Evolutionary conservation across 139 green algal genomes (phyloP), one percentile per base, ranked within the genome.

Genomic region (Medakamo hakoo): DNA sequence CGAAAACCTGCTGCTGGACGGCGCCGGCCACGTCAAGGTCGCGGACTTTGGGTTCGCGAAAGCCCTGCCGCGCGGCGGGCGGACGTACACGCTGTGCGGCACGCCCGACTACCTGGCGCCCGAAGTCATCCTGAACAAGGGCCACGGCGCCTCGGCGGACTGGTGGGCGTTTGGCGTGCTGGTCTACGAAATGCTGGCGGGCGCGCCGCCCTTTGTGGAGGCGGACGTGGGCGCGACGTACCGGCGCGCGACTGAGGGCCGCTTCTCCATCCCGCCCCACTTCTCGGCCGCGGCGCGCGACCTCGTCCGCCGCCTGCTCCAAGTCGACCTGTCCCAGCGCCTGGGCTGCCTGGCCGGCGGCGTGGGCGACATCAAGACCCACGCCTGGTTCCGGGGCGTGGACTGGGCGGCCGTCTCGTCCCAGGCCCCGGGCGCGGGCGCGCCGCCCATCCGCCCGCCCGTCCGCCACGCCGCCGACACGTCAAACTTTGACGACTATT

Each of bases 11-110:
- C 66, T 93, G 23, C 69, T 93, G 31, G 82, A 77, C 19, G 27
- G 27, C 3, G 66, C 80, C 3, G 85, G 85, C 23, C 72, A 88
- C 68, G 28, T 89, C 20, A 80, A 82, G 55, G 71, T 94, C 1
- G 82, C 84, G 16, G 86, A 94, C 67, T 86, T 94, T 71, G 86
- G 86, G 0, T 92, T 94, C 69, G 80, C 82, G 3, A 91, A 91
- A 64, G 56, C 4, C 18, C 62, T 67, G 22, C 26, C 40, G 16
- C 22, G 9, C 19, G 62, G 28, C 22, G 66, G 69, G 27, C 68
- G 71, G 29, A 73, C 71, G 24, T 77, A 83, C 70, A 84, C 77
- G 2, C 58, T 78, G 27, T 80, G 80, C 60, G 84, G 85, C 4
- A 90, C 83, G 19, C 81, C 81, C 24, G 83, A 93, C 65, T 93